A percentile compares a stretch with the other conserved stretches of the same genome.
phyloP scores from a whole-genome alignment of 768 basidiomycete genomes.

The Agrocybe praecox region DNA sequence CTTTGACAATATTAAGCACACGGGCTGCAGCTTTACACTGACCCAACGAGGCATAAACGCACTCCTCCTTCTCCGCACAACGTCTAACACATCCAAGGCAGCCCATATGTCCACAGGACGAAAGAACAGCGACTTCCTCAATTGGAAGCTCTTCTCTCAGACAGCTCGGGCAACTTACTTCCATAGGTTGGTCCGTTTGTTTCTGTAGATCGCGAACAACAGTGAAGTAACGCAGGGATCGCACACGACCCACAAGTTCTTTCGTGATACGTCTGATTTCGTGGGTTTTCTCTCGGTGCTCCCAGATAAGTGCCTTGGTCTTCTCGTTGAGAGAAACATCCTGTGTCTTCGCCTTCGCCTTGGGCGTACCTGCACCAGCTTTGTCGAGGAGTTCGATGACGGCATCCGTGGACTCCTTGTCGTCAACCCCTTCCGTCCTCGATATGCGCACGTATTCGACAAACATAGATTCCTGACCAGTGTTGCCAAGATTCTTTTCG shows the following conservation, averaged over 20 bases:
- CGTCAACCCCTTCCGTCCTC: constrained; percentile 72
- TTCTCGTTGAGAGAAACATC: constrained; percentile 58
- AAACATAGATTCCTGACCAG: constrained; percentile 76
- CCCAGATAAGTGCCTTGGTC: constrained; percentile 70
- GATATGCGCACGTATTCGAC: constrained; percentile 74
- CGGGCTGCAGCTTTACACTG: constrained; percentile 81
- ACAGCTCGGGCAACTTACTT: constrained; percentile 67
- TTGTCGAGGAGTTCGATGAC: constrained; percentile 62
- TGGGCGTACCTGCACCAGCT: constrained; percentile 51
- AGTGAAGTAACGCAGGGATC: constrained; percentile 91
- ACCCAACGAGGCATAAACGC: constrained; percentile 70
- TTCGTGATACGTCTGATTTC: constrained; percentile 82
- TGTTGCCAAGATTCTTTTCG: constrained; percentile 67
- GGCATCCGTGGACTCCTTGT: constrained; percentile 72
- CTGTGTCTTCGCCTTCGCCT: constrained; percentile 54
- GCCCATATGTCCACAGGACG: constrained; percentile 91
- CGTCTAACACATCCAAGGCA: constrained; percentile 73
- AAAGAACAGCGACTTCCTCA: constrained; percentile 79
- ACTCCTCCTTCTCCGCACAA: constrained; percentile 79
- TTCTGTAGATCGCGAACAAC: constrained; percentile 89
- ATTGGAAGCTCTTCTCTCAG: constrained; percentile 55
- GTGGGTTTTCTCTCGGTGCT: constrained; percentile 86
- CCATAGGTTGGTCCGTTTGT: constrained; percentile 60
- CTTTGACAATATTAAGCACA: constrained; percentile 80
- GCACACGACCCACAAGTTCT: constrained; percentile 87